Conservation (phyloP, 768 basidiomycete genomes). For the Strobilomyces confusus region DNA sequence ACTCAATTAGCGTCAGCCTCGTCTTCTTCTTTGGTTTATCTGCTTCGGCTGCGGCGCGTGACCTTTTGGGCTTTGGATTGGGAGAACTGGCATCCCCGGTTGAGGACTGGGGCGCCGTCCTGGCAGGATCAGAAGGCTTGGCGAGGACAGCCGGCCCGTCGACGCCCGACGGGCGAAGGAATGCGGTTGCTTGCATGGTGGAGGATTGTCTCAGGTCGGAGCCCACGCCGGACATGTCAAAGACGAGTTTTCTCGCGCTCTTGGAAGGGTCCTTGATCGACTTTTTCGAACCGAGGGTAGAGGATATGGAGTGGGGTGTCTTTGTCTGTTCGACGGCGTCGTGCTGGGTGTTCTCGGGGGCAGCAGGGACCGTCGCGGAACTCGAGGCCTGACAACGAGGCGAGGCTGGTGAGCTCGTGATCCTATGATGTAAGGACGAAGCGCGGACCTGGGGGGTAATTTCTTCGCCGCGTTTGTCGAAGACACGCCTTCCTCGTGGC, state of each 20-base stretch:
- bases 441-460: slow-evolving; percentile 28
- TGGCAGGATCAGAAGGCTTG: slow-evolving; percentile 6
- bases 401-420: slow-evolving; percentile 13
- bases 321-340: slow-evolving; percentile 25
- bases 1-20: slow-evolving; percentile 23
- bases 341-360: slow-evolving; percentile 10
- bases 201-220: slow-evolving; percentile 41
- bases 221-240: slow-evolving; percentile 46
- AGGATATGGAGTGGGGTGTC: slow-evolving; percentile 22
- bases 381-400: slow-evolving; percentile 19
- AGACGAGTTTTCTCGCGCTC: slow-evolving; percentile 43
- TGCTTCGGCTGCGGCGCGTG: slow-evolving; percentile 18
- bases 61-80: slow-evolving; percentile 20
- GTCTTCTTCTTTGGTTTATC: slow-evolving; percentile 25
- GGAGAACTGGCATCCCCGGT: slow-evolving; percentile 4
- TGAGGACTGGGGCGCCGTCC: slow-evolving; percentile 4
- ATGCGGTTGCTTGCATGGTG: slow-evolving; percentile 9
- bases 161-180: slow-evolving; percentile 23
- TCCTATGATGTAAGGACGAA: slow-evolving; percentile 16
- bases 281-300: slow-evolving; percentile 17
- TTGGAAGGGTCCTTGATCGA: slow-evolving; percentile 26
- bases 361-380: slow-evolving; percentile 4
- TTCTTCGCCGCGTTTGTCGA: slow-evolving; percentile 48
- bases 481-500: slow-evolving; percentile 50
- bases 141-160: slow-evolving; percentile 15